Conservation (phyloP, 2,329 filamentous ascomycete genomes). For the Sclerotinia subarctica region DNA sequence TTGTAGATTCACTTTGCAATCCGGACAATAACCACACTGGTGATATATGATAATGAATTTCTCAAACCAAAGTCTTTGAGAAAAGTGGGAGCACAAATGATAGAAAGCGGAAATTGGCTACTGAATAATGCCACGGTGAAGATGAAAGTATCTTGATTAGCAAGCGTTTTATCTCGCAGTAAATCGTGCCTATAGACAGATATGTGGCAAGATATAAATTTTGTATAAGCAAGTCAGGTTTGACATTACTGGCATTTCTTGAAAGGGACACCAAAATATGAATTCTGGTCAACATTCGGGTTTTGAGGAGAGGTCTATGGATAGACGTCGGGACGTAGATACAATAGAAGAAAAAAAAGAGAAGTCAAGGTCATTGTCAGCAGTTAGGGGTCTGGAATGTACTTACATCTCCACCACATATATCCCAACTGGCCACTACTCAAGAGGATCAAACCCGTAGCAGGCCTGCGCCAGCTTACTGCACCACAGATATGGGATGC, state of each 20-base stretch:
- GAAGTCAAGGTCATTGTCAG: slow-evolving; percentile 5
- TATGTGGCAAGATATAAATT: not conserved
- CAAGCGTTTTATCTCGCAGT: too few species aligned
- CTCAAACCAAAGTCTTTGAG: too few species aligned
- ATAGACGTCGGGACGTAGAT: not conserved
- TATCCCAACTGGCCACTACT: slow-evolving; percentile 4
- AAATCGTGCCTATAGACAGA: too few species aligned
- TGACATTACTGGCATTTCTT: not conserved
- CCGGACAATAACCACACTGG: too few species aligned
- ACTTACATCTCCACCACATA: slow-evolving; percentile 10
- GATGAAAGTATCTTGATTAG: not conserved
- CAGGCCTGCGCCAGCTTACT: slow-evolving; percentile 12
- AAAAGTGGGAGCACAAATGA: too few species aligned
- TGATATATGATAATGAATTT: too few species aligned
- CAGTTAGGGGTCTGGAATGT: not conserved
- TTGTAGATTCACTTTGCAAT: too few species aligned
- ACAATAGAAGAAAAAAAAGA: not conserved
- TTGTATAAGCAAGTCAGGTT: not conserved
- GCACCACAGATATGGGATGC: not conserved
- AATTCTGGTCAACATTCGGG: not conserved
- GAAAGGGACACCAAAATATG: not conserved
- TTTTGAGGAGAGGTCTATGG: not conserved
- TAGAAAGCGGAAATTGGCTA: too few species aligned
- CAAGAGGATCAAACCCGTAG: slow-evolving; percentile 10
- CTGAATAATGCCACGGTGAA: not conserved